Conservation (phyloP, 108 stramenopile genomes). For the Skeletonema grethae region DNA sequence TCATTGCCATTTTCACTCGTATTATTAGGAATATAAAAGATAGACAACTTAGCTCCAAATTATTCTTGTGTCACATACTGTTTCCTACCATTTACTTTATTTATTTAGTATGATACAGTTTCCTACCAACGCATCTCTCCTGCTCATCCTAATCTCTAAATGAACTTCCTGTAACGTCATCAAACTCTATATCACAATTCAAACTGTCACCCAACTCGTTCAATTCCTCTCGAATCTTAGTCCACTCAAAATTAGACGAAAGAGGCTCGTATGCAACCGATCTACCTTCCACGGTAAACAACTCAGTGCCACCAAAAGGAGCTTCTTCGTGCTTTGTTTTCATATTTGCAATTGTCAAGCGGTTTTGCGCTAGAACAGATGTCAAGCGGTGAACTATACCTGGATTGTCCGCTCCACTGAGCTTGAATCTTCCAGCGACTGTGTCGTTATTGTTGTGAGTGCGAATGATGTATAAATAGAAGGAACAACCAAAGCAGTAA, state of each 20-base stretch:
- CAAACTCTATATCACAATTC: slow-evolving; percentile 72
- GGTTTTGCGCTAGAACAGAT: slow-evolving; percentile 57
- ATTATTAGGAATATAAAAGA: neutral
- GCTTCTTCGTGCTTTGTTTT: slow-evolving; percentile 60
- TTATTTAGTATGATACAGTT: no score
- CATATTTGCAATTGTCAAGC: slow-evolving; percentile 65
- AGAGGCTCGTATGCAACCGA: slow-evolving; percentile 61
- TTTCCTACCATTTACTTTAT: no score
- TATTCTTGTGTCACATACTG: neutral
- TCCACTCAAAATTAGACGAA: slow-evolving; percentile 58
- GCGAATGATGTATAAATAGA: neutral
- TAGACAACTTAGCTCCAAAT: neutral
- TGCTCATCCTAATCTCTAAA: slow-evolving; percentile 6
- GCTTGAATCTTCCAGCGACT: slow-evolving; percentile 49
- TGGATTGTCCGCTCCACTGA: slow-evolving; percentile 75
- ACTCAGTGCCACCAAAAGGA: slow-evolving; percentile 37
- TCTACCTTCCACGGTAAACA: slow-evolving; percentile 56
- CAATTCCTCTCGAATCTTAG: slow-evolving; percentile 56
- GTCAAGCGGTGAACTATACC: slow-evolving; percentile 80
- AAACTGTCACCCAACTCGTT: slow-evolving; percentile 60
- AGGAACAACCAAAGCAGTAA: neutral
- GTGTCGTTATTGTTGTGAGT: neutral
- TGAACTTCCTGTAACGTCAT: slow-evolving; percentile 32
- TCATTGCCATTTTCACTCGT: neutral
- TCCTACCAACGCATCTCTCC: neutral